phyloP scores from a whole-genome alignment of 306 rosid genomes.

The Vigna trinervia region DNA sequence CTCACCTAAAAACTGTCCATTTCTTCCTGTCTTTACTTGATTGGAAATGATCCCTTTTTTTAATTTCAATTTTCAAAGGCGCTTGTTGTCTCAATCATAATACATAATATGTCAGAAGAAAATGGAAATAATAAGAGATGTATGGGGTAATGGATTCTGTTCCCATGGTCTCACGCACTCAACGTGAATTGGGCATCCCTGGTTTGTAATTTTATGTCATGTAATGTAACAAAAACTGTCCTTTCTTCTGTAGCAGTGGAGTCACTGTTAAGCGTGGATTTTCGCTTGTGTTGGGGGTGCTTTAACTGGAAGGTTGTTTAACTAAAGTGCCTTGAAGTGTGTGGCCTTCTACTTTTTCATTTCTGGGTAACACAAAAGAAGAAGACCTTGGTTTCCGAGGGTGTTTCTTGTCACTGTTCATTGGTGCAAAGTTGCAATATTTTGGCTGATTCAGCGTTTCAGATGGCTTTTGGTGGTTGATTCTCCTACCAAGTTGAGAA shows the following conservation, averaged over 20 bases:
- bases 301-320: constrained; percentile 34
- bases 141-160: constrained; percentile 47
- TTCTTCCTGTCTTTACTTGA: constrained; percentile 44
- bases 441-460: constrained; percentile 44
- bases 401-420: constrained; percentile 46
- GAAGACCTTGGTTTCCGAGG: constrained; percentile 51
- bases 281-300: constrained; percentile 39
- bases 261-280: constrained; percentile 20
- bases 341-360: constrained; percentile 47
- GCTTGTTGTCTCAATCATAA: constrained; percentile 44
- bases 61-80: constrained; percentile 3
- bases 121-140: constrained; percentile 45
- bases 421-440: constrained; percentile 51
- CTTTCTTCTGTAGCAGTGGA: background rate
- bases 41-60: constrained; percentile 39
- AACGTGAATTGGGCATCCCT: constrained; percentile 42
- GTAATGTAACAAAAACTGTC: constrained; percentile 33
- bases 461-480: constrained; percentile 49
- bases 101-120: constrained; percentile 38
- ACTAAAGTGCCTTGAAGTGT: constrained; percentile 63
- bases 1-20: constrained; percentile 45
- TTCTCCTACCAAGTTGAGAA: constrained; percentile 42
- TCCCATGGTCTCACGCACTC: constrained; percentile 43
- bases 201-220: constrained; percentile 32
- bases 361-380: constrained; percentile 40